Evolutionary conservation across 2,329 filamentous ascomycete species (phyloP), one percentile per base, ranked within the genome.

Genomic region (Fusarium albosuccineum): DNA sequence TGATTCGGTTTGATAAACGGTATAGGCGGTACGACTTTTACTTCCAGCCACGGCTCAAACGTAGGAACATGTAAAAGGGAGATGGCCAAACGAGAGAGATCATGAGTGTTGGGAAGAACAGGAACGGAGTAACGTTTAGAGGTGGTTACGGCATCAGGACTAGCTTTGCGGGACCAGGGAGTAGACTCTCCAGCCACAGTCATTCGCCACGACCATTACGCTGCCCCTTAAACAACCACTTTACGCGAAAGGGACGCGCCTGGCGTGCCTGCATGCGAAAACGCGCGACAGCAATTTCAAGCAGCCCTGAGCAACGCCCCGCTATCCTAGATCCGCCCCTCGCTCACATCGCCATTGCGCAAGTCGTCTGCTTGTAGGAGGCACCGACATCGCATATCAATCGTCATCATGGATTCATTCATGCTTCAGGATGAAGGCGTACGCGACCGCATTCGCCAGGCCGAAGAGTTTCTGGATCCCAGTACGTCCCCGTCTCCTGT

Each of bases 381-480:
- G 17, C 40, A 55, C 58, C 56, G 40, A 40, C 37, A 65, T 60
- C 50, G 17, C 56, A 64, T 26, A 50, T 22, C 9, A 64, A 58
- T 46, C 48, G 22, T 29, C 78, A 81, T 63, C 67, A 94, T 96
- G 92, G 91, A 94, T 72, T 86, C 84, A 63, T 83, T 88, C 71
- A 89, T 91, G 82, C 87, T 97, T 74, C 89, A 91, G 79, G 94
- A 97, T 85, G 92, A 96, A 80, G 93, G 91, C 70, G 89, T 91
- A 73, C 87, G 89, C 73, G 91, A 97, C 82, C 92, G 94, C 74
- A 89, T 97, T 78, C 91, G 93, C 73, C 89, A 91, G 68, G 94
- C 93, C n/a, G 87, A 91, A 73, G 94, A 97, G 78, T 97, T 98
- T 76, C 88, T 98, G 42, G 95, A 97, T 83, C 95, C 95, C 64